Evolutionary conservation across 208 protist species (phyloP), one percentile per base, ranked within the genome.

Genomic region (Borovskyia barvae): DNA sequence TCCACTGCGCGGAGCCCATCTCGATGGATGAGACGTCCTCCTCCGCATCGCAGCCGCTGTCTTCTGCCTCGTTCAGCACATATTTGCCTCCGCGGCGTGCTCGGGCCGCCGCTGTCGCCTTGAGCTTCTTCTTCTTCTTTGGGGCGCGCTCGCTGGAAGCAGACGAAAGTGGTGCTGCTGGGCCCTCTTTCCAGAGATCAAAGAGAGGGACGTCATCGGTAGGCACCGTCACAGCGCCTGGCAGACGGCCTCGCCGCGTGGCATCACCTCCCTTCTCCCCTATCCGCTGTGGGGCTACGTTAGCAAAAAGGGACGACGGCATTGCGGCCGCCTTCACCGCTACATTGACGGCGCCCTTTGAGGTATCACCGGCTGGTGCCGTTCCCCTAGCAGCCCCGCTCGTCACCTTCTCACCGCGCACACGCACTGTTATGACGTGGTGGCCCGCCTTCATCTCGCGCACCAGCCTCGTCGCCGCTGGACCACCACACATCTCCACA

Each of bases 401-500:
- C 14, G 29, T 49, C 19, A 46, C 45, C 39, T 65, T 67, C 42
- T 76, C 77, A 1, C 80, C 77, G 11, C 85, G 78, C 42, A 85
- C 29, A 3, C 62, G 59, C 37, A 92, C 5, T 24, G 52, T 35
- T 5, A 92, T 47, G 5, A 50, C 51, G 0, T 64, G 62, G 29
- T 40, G 20, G 0, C 76, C 72, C 4, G 60, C 51, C 36, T 82
- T 51, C 14, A 93, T 45, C 22, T 77, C 66, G 15, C 57, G 48
- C 20, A 40, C 36, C 15, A 83, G 64, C 36, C 79, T n/a, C 45
- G 66, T 64, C 4, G 77, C 64, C n/a, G 62, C 76, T 3, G 62
- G 63, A n/a, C 45, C 43, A 12, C 82, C 76, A 20, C 75, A 80
- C 8, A 72, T 22, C 63, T 91, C 80, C 25, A 94, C 50, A 63